Evolutionary conservation across 257 asterid genomes (phyloP).

Genomic region (Cordia subcordata): DNA sequence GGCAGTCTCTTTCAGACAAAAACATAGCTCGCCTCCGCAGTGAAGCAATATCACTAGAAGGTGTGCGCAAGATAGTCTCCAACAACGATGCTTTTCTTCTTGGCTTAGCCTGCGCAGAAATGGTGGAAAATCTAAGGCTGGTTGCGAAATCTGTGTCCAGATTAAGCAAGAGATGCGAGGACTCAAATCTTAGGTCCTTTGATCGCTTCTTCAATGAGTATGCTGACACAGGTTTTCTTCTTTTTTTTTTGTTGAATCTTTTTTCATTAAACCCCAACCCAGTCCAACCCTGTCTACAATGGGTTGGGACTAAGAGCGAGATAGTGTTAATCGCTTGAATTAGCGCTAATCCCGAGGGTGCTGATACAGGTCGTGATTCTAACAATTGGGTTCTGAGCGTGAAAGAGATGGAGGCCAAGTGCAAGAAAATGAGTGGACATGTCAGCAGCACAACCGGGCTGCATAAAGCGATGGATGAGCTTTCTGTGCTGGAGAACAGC

Average conservation of each 20-base stretch:
- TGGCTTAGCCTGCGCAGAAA: conserved; percentile 75
- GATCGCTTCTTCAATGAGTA: conserved; percentile 56
- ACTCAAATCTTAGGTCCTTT: conserved; percentile 50
- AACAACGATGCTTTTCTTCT: conserved; percentile 69
- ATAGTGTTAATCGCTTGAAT: no score
- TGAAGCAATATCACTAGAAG: conserved; percentile 64
- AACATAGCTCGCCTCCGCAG: conserved; percentile 45
- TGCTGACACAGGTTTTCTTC: conserved; percentile 49
- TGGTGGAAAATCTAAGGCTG: conserved; percentile 56
- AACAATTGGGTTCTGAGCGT: conserved; percentile 46
- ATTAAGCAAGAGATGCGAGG: conserved; percentile 57
- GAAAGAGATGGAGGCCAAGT: conserved; percentile 56
- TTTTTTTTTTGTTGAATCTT: no score
- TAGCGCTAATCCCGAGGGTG: no score
- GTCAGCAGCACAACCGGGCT: conserved; percentile 45
- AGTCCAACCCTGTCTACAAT: no score
- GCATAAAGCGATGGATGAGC: conserved; percentile 71
- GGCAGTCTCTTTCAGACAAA: conserved; percentile 75
- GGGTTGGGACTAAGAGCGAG: no score
- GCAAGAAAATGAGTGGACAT: conserved; percentile 54
- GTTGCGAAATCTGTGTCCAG: conserved; percentile 54
- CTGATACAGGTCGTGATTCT: conserved; percentile 65
- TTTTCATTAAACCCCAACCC: no score
- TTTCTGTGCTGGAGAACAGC: conserved; percentile 39
- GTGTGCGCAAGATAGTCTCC: conserved; percentile 87